These are phyloP conservation scores for Scleroderma bovista DNA, from an alignment of 768 basidiomycete species.

Conservation along the genomic window DNA sequence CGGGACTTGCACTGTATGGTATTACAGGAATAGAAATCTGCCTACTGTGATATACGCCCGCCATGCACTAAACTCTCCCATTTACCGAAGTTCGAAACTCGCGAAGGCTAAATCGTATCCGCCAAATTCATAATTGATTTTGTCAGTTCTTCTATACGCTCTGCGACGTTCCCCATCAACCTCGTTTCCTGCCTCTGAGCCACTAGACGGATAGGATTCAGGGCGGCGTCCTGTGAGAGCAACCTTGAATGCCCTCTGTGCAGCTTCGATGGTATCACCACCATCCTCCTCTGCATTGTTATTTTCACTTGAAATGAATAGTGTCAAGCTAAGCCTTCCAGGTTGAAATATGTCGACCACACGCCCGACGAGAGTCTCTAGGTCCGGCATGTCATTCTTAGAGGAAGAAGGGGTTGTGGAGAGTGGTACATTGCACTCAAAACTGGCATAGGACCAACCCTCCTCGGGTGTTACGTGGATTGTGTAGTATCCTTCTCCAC, in stretches of 20 bases:
- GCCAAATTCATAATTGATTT: slow-evolving; percentile 97
- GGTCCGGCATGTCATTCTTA: slow-evolving; percentile 54
- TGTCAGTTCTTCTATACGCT: slow-evolving; percentile 81
- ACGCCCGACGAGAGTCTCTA: slow-evolving; percentile 76
- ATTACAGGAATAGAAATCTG: too few species aligned
- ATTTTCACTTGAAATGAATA: slow-evolving; percentile 78
- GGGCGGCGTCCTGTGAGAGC: slow-evolving; percentile 44
- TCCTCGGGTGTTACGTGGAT: slow-evolving; percentile 98
- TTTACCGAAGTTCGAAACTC: slow-evolving; percentile 61
- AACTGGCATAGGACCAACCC: slow-evolving; percentile 97
- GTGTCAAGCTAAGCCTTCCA: slow-evolving; percentile 73
- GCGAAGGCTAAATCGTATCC: slow-evolving; percentile 89
- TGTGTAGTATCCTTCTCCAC: slow-evolving; percentile 90
- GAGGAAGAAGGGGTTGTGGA: slow-evolving; percentile 23
- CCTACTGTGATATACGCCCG: too few species aligned
- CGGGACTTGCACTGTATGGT: too few species aligned
- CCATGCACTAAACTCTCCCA: not conserved
- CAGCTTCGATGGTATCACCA: slow-evolving; percentile 59
- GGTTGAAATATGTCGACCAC: slow-evolving; percentile 95
- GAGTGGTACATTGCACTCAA: slow-evolving; percentile 95
- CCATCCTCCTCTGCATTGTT: slow-evolving; percentile 42
- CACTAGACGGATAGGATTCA: slow-evolving; percentile 17
- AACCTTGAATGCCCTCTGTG: slow-evolving; percentile 65
- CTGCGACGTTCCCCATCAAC: slow-evolving; percentile 16
- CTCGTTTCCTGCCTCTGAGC: slow-evolving; percentile 11